Evolutionary conservation across 768 basidiomycete genomes (phyloP).

Genomic region (Hortiboletus flavorubellus): DNA sequence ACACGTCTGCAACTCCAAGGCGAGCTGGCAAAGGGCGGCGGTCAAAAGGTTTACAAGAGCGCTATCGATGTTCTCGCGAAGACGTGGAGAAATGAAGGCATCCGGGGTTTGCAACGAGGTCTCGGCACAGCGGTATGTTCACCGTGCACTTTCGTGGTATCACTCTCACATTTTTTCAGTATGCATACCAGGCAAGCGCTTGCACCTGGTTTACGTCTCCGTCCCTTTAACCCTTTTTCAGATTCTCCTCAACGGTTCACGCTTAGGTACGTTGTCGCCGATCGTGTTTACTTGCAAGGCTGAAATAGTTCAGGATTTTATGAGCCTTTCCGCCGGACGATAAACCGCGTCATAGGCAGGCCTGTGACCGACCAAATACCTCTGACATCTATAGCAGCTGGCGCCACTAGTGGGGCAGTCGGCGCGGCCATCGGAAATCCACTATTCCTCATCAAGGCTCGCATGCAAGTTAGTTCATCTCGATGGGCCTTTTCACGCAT

Average conservation of each 20-base stretch:
- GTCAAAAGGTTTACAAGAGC: slow-evolving; percentile 78
- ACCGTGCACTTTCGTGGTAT: background rate
- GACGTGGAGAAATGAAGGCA: slow-evolving; percentile 87
- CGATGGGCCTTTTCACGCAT: background rate
- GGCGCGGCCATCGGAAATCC: slow-evolving; percentile 88
- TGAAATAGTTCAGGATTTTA: slow-evolving; percentile 73
- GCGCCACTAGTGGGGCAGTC: slow-evolving; percentile 85
- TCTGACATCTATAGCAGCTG: slow-evolving; percentile 77
- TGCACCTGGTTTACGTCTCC: background rate
- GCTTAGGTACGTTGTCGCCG: slow-evolving; percentile 57
- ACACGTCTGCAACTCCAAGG: slow-evolving; percentile 96
- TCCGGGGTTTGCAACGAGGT: slow-evolving; percentile 91
- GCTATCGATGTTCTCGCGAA: slow-evolving; percentile 85
- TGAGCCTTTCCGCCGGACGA: slow-evolving; percentile 75
- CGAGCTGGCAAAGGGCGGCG: slow-evolving; percentile 77
- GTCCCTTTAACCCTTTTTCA: slow-evolving; percentile 31
- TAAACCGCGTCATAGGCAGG: slow-evolving; percentile 70
- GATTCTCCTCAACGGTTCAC: slow-evolving; percentile 90
- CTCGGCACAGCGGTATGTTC: slow-evolving; percentile 76
- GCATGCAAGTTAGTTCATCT: slow-evolving; percentile 73
- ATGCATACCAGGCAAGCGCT: slow-evolving; percentile 79
- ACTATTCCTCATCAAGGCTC: slow-evolving; percentile 92
- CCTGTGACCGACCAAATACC: slow-evolving; percentile 63
- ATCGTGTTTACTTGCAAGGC: background rate
- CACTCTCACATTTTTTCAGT: slow-evolving; percentile 44